Percentiles rank a stretch among this genome's conserved stretches.
phyloP scores from a whole-genome alignment of 768 basidiomycete species.

The Suillus brevipes region DNA sequence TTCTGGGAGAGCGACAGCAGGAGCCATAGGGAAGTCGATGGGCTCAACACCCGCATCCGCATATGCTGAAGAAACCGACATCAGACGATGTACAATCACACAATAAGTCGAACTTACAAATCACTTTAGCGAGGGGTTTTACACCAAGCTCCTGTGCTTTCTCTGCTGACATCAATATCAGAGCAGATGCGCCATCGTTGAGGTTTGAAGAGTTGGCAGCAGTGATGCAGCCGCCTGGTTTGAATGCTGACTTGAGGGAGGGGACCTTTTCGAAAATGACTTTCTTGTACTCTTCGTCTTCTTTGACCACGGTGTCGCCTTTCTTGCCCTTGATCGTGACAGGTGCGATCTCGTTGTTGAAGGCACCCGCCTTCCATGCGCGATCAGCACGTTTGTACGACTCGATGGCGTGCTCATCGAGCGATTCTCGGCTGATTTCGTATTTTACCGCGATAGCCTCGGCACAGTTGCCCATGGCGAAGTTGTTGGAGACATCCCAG shows the following conservation, averaged over 20 bases:
- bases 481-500: slow-evolving; percentile 96
- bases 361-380: slow-evolving; percentile 88
- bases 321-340: slow-evolving; percentile 93
- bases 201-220: slow-evolving; percentile 94
- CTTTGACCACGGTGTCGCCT: slow-evolving; percentile 83
- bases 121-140: slow-evolving; percentile 87
- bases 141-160: slow-evolving; percentile 90
- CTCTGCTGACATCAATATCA: slow-evolving; percentile 92
- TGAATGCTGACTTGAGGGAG: slow-evolving; percentile 85
- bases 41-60: slow-evolving; percentile 97
- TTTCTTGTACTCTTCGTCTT: slow-evolving; percentile 99
- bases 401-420: slow-evolving; percentile 90
- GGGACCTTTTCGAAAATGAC: slow-evolving; percentile 95
- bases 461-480: slow-evolving; percentile 97
- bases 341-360: slow-evolving; percentile 85
- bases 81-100: neutral
- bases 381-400: slow-evolving; percentile 92
- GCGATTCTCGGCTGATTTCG: slow-evolving; percentile 80
- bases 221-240: slow-evolving; percentile 86
- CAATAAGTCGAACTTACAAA: slow-evolving; percentile 62
- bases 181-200: slow-evolving; percentile 94
- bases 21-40: slow-evolving; percentile 95
- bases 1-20: slow-evolving; percentile 85
- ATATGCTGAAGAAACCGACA: slow-evolving; percentile 57
- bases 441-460: slow-evolving; percentile 83